Base-by-base conservation (phyloP, 176 grass and related monocot genomes). In the Aechmea fasciata region DNA sequence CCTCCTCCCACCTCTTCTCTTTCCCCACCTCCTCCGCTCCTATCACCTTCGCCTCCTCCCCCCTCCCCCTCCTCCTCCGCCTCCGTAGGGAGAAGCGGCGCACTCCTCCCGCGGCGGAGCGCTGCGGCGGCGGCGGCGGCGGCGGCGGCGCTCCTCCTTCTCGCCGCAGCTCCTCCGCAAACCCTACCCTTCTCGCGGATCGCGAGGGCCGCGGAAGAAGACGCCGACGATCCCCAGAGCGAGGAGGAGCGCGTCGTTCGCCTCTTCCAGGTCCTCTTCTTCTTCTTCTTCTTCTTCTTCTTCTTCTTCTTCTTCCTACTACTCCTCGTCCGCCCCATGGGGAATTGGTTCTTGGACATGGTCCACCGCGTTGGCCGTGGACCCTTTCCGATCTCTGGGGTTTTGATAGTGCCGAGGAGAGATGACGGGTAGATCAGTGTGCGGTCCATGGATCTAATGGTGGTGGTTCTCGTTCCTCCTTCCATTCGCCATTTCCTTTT, bases 181-280 rank as follows among this genome's bases (percentile, higher is more conserved):
- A 41, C 33, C 33, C 33, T 41, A 4, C 33, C 4, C 33, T 41
- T 41, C 33, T 7, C 77, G 52, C 70, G 29, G 15, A 47, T 17
- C 11, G 81, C 82, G 2, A 65, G 64, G 62, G 65, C 71, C 50
- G 33, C 5, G 33, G 33, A 7, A 41, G 66, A 80, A 47, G 13
- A 63, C 63, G 63, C 3, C 48, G 75, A 55, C 51, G 76, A 83
- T 3, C 14, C 48, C 19, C 68, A 13, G 52, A 66, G 81, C 66
- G 49, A 84, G 74, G 78, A 79, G 51, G 86, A 84, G 75, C 78
- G 54, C 63, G 78, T 81, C 49, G 78, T 84, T 29, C 67, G 63
- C 71, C 52, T 84, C 49, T 88, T 84, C 71, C 70, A 81, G 71
- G 81, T 88, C 12, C 17, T 26, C 22, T 23, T n/a, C n/a, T n/a